Percentiles rank a stretch among this genome's conserved stretches.
Conservation (phyloP, 495 filamentous ascomycete genomes). For the Darksidea phi region DNA sequence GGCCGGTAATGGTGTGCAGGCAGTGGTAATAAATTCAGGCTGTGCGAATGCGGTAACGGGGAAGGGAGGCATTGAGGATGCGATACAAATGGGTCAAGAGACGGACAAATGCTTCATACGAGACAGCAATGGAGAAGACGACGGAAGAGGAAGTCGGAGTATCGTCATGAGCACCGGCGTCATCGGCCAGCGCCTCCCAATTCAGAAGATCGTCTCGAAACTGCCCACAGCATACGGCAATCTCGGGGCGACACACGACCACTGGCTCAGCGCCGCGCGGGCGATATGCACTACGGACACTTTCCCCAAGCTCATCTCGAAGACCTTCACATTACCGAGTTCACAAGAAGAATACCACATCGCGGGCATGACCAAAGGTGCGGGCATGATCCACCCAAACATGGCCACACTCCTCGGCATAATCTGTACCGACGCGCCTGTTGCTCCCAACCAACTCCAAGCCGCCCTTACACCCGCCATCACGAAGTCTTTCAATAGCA, state of each 20-base stretch:
- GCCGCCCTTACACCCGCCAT: slow-evolving; percentile 71
- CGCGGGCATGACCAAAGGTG: slow-evolving; percentile 95
- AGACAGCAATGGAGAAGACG: slow-evolving; percentile 44
- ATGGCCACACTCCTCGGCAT: slow-evolving; percentile 97
- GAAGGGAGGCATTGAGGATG: slow-evolving; percentile 86
- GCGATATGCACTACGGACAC: slow-evolving; percentile 99
- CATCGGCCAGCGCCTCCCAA: slow-evolving; percentile 91
- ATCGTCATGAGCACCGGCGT: slow-evolving; percentile 98
- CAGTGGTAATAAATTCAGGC: slow-evolving; percentile 90
- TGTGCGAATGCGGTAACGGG: slow-evolving; percentile 98
- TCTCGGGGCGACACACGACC: slow-evolving; percentile 71
- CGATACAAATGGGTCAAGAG: slow-evolving; percentile 71
- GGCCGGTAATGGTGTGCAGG: slow-evolving; percentile 67
- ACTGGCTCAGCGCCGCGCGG: slow-evolving; percentile 83
- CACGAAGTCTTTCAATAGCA: slow-evolving; percentile 90
- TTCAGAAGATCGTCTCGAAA: slow-evolving; percentile 79
- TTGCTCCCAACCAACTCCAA: slow-evolving; percentile 66
- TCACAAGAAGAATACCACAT: slow-evolving; percentile 76
- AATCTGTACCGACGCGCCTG: slow-evolving; percentile 87
- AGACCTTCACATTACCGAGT: slow-evolving; percentile 80
- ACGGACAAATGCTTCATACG: slow-evolving; percentile 65
- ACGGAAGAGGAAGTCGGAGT: slow-evolving; percentile 63
- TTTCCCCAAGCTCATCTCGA: slow-evolving; percentile 92
- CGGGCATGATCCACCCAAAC: slow-evolving; percentile 99
- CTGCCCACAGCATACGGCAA: slow-evolving; percentile 72